These are phyloP conservation scores for Elsinoe necatrix DNA, from an alignment of 2,329 filamentous ascomycete species.

Conservation along the genomic window DNA sequence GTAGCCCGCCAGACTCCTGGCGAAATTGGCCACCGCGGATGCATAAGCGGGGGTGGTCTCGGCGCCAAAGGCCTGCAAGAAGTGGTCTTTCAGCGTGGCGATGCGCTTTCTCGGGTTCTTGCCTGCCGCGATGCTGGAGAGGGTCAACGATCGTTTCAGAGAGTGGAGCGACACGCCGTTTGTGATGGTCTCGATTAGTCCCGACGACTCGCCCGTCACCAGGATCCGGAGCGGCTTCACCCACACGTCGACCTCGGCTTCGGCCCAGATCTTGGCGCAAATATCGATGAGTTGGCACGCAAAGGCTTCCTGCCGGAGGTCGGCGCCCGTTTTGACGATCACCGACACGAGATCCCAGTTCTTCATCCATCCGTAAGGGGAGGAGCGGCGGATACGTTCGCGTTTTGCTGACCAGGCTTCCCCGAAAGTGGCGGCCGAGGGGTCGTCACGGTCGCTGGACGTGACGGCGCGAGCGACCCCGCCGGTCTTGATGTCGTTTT, in stretches of 20 bases:
- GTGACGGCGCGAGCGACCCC: slow-evolving; percentile 60
- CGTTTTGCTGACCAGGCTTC: slow-evolving; percentile 80
- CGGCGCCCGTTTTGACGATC: slow-evolving; percentile 78
- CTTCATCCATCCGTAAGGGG: slow-evolving; percentile 80
- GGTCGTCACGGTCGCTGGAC: slow-evolving; percentile 68
- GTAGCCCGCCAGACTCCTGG: slow-evolving; percentile 73
- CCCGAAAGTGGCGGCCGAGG: slow-evolving; percentile 76
- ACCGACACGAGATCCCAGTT: slow-evolving; percentile 84
- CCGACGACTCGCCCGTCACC: slow-evolving; percentile 75
- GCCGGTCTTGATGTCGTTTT: slow-evolving; percentile 81
- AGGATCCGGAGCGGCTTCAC: slow-evolving; percentile 81
- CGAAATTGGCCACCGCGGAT: slow-evolving; percentile 69
- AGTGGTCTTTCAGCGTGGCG: slow-evolving; percentile 73
- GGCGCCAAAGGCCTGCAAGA: slow-evolving; percentile 66
- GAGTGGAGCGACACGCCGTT: slow-evolving; percentile 83
- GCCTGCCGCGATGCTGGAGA: slow-evolving; percentile 64
- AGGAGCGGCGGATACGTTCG: slow-evolving; percentile 73
- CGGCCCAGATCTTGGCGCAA: slow-evolving; percentile 73
- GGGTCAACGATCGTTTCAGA: slow-evolving; percentile 70
- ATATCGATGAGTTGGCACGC: slow-evolving; percentile 76
- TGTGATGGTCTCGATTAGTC: slow-evolving; percentile 79
- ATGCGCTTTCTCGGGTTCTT: slow-evolving; percentile 67
- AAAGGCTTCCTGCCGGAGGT: slow-evolving; percentile 77
- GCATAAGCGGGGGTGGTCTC: slow-evolving; percentile 60
- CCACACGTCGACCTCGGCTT: slow-evolving; percentile 70